A percentile compares a stretch with the other conserved stretches of the same genome.
phyloP scores from a whole-genome alignment of 1,139 yeast genomes.

The Magnusiomyces sp. region DNA sequence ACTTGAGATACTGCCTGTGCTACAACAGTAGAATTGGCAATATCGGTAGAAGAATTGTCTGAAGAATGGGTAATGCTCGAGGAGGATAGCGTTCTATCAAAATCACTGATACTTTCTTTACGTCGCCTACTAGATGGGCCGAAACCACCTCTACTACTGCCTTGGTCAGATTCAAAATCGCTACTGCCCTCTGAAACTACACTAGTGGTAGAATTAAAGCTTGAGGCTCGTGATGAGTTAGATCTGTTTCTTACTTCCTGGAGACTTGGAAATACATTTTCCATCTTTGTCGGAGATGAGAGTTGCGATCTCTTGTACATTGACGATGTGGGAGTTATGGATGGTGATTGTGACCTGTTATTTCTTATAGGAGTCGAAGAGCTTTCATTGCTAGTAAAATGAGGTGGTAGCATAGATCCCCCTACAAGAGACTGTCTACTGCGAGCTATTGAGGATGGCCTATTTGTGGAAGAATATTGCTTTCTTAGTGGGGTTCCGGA shows the following conservation, averaged over 20 bases:
- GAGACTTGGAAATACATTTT: constrained; percentile 6
- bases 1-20: constrained; percentile 13
- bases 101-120: too few species aligned
- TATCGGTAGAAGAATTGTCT: neutral
- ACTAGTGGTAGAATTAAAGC: neutral
- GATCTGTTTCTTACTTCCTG: neutral
- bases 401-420: too few species aligned
- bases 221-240: neutral
- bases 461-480: neutral
- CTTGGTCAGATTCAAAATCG: neutral
- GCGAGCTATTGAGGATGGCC: neutral
- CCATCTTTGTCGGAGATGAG: constrained; percentile 3
- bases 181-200: too few species aligned
- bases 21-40: constrained; percentile 9
- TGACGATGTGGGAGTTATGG: neutral
- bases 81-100: too few species aligned
- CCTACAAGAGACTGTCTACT: too few species aligned
- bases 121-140: too few species aligned
- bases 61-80: too few species aligned
- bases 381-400: too few species aligned
- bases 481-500: neutral
- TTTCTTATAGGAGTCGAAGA: neutral
- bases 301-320: neutral
- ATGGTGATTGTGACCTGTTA: neutral
- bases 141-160: neutral